Evolutionary conservation across 768 basidiomycete genomes (phyloP), one percentile per base, ranked within the genome.

Genomic region (Termitomyces eurrhizus): DNA sequence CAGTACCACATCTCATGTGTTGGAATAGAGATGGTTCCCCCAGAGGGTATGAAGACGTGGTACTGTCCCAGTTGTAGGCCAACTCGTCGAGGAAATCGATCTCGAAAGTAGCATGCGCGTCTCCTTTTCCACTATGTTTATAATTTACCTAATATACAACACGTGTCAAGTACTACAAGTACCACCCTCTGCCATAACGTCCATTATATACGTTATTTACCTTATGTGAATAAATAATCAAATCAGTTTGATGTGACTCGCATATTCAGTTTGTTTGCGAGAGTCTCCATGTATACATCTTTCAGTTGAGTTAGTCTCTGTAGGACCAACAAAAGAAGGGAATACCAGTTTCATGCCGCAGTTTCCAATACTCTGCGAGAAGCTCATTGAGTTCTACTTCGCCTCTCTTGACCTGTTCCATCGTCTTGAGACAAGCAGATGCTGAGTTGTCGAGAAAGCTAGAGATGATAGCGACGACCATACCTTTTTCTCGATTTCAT

Each of bases 211-310:
- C 18, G 9, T 42, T n/a, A 42, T 54, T 16, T 54, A 41, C 24
- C 14, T 7, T 53, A 16, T 9, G 3, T 18, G 50, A 63, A 48
- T 54, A 7, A 42, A 18, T 42, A n/a, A 42, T 42, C 3, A 3
- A 18, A 32, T 66, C 45, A 68, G 51, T 65, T 53, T 4, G 64
- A 61, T 21, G 62, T 66, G 5, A 67, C 78, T 55, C 70, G 76
- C 80, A 90, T 79, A 56, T 88, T 90, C 48, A 93, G 77, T 66
- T 90, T 90, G 72, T 90, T 90, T 4, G 90, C 89, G 32, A 93
- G 75, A 0, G 88, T 92, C 71, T 92, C 91, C 91, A 93, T 92
- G 67, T 91, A 93, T 2, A 92, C 82, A 70, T 92, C 92, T 92
- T 64, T 37, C 21, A 33, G 39, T 9, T 35, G 50, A 46, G 58